Evolutionary conservation across 2,329 filamentous ascomycete genomes (phyloP).

Genomic region (Kalaharituber pfeilii): DNA sequence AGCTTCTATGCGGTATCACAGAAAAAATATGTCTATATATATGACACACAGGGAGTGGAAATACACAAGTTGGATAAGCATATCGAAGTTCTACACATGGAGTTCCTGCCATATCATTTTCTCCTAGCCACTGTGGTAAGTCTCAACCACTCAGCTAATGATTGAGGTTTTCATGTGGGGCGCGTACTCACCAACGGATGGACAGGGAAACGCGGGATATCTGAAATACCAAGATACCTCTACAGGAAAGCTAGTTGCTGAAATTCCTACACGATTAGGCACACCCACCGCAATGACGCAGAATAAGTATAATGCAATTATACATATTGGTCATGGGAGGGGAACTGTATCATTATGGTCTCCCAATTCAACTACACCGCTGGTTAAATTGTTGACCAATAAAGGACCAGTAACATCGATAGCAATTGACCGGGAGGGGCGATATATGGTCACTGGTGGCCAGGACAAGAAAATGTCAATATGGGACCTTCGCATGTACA

Average conservation of each 20-base stretch:
- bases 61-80: conserved; percentile 82
- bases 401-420: conserved; percentile 72
- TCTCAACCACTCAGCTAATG: conserved; percentile 17
- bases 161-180: too few species aligned
- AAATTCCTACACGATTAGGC: conserved; percentile 70
- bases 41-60: conserved; percentile 79
- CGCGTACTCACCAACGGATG: neutral
- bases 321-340: conserved; percentile 88
- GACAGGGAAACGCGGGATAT: conserved; percentile 61
- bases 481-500: conserved; percentile 90
- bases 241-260: conserved; percentile 72
- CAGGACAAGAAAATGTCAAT: conserved; percentile 85
- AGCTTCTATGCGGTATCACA: conserved; percentile 79
- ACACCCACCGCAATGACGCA: conserved; percentile 68
- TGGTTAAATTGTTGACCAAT: conserved; percentile 84
- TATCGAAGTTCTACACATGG: conserved; percentile 78
- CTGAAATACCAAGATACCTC: conserved; percentile 92
- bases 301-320: conserved; percentile 80
- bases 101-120: conserved; percentile 93
- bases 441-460: conserved; percentile 88
- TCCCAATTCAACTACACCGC: conserved; percentile 66
- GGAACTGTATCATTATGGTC: conserved; percentile 92
- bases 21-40: conserved; percentile 94
- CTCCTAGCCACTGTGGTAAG: conserved; percentile 68
- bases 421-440: conserved; percentile 71